These are phyloP conservation scores for Penicillium coffeae DNA, from an alignment of 495 filamentous ascomycete species.

Conservation along the genomic window DNA sequence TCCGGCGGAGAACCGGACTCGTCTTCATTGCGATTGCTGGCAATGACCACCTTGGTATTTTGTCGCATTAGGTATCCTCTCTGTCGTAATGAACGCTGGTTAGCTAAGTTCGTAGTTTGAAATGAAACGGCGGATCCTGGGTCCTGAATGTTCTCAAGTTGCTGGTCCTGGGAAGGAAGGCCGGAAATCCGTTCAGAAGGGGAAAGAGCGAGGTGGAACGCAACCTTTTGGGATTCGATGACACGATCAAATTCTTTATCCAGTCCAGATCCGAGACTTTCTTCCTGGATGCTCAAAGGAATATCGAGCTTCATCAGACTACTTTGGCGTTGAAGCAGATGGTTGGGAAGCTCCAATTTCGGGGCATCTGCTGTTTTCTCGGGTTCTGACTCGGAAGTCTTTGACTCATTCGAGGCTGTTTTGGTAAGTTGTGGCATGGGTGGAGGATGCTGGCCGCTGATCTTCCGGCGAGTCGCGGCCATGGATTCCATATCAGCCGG, in stretches of 20 bases:
- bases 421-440: conserved; percentile 29
- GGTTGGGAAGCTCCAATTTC: conserved; percentile 17
- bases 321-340: conserved; percentile 39
- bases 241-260: conserved; percentile 92
- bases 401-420: conserved; percentile 29
- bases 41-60: conserved; percentile 94
- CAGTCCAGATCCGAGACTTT: conserved; percentile 71
- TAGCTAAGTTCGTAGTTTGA: conserved; percentile 43
- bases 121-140: background rate
- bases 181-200: conserved; percentile 15
- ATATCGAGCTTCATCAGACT: conserved; percentile 68
- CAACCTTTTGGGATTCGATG: conserved; percentile 97
- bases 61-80: conserved; percentile 98
- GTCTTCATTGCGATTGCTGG: conserved; percentile 61
- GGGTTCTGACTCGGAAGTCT: conserved; percentile 27
- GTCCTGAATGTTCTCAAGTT: conserved; percentile 1
- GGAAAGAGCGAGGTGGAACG: conserved; percentile 52
- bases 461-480: conserved; percentile 79
- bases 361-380: conserved; percentile 9
- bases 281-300: conserved; percentile 48
- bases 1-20: conserved; percentile 34
- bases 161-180: conserved; percentile 10
- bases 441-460: conserved; percentile 67
- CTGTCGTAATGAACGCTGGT: conserved; percentile 60
- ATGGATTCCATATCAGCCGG: conserved; percentile 81